Evolutionary conservation across 805 yeast genomes (phyloP).

Genomic region (Monosporozyma servazzii): DNA sequence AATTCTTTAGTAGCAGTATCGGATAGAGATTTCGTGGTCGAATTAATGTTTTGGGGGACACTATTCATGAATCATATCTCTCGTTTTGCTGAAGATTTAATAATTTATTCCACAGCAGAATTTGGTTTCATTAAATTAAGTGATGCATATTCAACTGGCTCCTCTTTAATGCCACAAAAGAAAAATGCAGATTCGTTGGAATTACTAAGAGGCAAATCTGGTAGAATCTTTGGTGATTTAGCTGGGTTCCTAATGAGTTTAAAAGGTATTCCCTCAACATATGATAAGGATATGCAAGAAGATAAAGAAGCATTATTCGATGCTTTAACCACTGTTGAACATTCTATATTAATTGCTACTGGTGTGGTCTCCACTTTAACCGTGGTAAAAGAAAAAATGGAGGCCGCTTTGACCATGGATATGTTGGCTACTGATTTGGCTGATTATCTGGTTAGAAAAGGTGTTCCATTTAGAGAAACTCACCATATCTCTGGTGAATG

Average conservation of each 20-base stretch:
- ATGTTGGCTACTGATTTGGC: slow-evolving; percentile 99
- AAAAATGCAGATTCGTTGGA: slow-evolving; percentile 96
- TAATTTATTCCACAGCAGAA: slow-evolving; percentile 94
- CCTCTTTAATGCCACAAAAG: slow-evolving; percentile 98
- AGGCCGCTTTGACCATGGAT: slow-evolving; percentile 88
- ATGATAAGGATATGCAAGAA: slow-evolving; percentile 97
- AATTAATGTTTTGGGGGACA: slow-evolving; percentile 90
- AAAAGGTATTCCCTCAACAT: slow-evolving; percentile 96
- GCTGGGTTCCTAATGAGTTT: slow-evolving; percentile 94
- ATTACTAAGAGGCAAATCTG: slow-evolving; percentile 91
- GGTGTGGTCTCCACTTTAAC: slow-evolving; percentile 87
- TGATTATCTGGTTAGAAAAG: slow-evolving; percentile 92
- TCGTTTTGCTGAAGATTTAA: slow-evolving; percentile 87
- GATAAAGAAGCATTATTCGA: slow-evolving; percentile 98
- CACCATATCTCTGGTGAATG: slow-evolving; percentile 98
- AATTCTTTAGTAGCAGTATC: slow-evolving; percentile 95
- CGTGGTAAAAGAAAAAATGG: slow-evolving; percentile 70
- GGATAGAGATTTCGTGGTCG: slow-evolving; percentile 96
- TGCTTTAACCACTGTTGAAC: slow-evolving; percentile 80
- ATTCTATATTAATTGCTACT: slow-evolving; percentile 87
- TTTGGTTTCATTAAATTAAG: slow-evolving; percentile 89
- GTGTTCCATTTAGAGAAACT: slow-evolving; percentile 98
- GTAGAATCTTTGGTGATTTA: slow-evolving; percentile 91
- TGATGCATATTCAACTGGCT: slow-evolving; percentile 97
- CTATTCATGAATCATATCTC: slow-evolving; percentile 93